These are phyloP conservation scores for Capronia epimyces DNA, from an alignment of 2,329 filamentous ascomycete genomes.

Conservation along the genomic window DNA sequence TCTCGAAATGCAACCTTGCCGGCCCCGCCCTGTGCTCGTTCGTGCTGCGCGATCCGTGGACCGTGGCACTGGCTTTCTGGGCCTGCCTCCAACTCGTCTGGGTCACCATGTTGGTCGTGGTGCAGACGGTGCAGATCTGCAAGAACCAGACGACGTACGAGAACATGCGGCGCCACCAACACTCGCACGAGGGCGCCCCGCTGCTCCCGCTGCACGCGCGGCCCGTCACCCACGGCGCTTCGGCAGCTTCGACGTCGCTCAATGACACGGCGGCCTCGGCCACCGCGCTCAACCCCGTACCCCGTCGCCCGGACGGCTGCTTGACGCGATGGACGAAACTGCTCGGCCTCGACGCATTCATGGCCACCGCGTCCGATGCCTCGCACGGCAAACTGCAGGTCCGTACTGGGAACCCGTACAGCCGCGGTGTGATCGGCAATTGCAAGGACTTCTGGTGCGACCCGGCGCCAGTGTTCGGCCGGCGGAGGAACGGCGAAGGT, in stretches of 20 bases:
- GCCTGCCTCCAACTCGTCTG: conserved; percentile 78
- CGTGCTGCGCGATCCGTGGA: conserved; percentile 77
- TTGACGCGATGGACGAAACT: conserved; percentile 76
- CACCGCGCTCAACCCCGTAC: conserved; percentile 47
- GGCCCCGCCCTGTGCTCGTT: conserved; percentile 68
- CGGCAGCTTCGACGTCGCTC: conserved; percentile 32
- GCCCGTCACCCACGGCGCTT: conserved; percentile 39
- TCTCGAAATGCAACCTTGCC: conserved; percentile 64
- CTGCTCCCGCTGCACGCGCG: conserved; percentile 43
- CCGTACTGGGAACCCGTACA: conserved; percentile 70
- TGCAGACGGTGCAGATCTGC: conserved; percentile 87
- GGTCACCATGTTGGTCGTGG: conserved; percentile 94
- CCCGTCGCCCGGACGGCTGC: conserved; percentile 56
- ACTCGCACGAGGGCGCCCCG: conserved; percentile 28
- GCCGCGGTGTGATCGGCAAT: conserved; percentile 74
- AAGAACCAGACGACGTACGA: conserved; percentile 94
- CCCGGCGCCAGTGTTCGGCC: conserved; percentile 71
- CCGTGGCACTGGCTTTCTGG: conserved; percentile 74
- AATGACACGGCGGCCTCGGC: conserved; percentile 28
- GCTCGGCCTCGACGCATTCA: conserved; percentile 86
- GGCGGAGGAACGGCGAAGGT: conserved; percentile 58
- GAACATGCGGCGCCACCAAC: conserved; percentile 69
- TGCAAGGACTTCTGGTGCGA: conserved; percentile 98
- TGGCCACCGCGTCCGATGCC: conserved; percentile 78
- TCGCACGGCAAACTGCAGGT: conserved; percentile 42